Conservation (phyloP, 768 basidiomycete genomes). For the Kwoniella sp. region DNA sequence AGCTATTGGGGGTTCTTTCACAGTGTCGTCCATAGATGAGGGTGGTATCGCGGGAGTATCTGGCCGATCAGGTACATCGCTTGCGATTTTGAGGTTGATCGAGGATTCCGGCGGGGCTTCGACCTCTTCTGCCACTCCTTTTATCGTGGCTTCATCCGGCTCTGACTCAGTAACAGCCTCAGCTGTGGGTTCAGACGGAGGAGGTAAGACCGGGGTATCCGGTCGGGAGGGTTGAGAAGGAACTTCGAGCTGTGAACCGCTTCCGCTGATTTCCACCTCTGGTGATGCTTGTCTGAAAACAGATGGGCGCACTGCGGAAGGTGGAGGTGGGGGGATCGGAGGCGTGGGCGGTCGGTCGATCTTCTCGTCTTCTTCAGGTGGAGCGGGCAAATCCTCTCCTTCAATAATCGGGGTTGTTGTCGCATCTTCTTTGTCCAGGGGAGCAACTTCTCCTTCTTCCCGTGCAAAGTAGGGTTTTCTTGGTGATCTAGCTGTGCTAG, state of each 20-base stretch:
- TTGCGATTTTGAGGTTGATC: neutral
- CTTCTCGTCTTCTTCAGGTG: neutral
- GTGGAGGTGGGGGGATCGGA: constrained; percentile 10
- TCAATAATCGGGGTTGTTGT: neutral
- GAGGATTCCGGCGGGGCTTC: neutral
- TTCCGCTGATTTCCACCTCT: constrained; percentile 5
- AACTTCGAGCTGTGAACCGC: neutral
- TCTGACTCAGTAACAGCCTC: no score
- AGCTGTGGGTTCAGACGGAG: constrained; percentile 3
- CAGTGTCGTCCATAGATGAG: neutral
- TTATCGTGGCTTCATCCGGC: no score
- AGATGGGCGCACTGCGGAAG: neutral
- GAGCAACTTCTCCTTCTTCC: constrained; percentile 19
- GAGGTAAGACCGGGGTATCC: constrained; percentile 6
- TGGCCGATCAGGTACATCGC: constrained; percentile 6
- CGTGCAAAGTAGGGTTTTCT: neutral
- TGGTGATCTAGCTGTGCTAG: constrained; percentile 9
- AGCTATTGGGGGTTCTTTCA: no score
- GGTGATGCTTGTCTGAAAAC: neutral
- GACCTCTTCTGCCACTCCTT: no score
- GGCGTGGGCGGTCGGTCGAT: constrained; percentile 22
- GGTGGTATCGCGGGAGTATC: constrained; percentile 16
- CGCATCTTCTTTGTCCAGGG: neutral
- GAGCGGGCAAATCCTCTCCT: neutral
- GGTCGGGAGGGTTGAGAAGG: constrained; percentile 9